These are phyloP conservation scores for Cudoniella acicularis DNA, from an alignment of 495 filamentous ascomycete species.

Conservation along the genomic window DNA sequence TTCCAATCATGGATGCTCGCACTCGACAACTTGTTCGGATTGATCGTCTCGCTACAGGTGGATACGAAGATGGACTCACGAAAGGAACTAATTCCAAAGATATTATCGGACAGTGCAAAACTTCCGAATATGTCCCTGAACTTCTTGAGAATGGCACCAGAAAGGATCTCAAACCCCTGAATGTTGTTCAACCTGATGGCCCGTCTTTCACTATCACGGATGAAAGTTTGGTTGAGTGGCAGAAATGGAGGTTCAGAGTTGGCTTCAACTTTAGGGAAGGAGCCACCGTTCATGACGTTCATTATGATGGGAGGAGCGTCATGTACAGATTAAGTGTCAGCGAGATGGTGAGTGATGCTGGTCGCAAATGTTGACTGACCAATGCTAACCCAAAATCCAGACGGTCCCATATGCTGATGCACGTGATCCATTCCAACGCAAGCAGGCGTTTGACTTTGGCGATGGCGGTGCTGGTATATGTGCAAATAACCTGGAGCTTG, in stretches of 20 bases:
- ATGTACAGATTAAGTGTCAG: constrained; percentile 66
- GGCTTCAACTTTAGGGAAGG: constrained; percentile 74
- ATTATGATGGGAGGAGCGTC: constrained; percentile 62
- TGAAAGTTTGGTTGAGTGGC: constrained; percentile 55
- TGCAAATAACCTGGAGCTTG: constrained; percentile 62
- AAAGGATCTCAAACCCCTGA: constrained; percentile 47
- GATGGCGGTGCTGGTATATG: constrained; percentile 62
- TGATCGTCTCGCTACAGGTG: constrained; percentile 50
- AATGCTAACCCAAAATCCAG: too few relatives aligned
- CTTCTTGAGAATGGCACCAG: constrained; percentile 40
- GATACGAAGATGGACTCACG: constrained; percentile 32
- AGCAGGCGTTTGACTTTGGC: constrained; percentile 71
- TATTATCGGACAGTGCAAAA: constrained; percentile 8
- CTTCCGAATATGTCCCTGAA: constrained; percentile 62
- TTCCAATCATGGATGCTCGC: constrained; percentile 44
- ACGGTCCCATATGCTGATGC: constrained; percentile 75
- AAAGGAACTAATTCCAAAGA: constrained; percentile 4
- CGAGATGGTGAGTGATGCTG: constrained; percentile 72
- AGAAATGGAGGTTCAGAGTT: constrained; percentile 68
- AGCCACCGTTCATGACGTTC: constrained; percentile 63
- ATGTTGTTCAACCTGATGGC: constrained; percentile 49
- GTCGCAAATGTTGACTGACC: too few relatives aligned
- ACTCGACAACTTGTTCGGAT: constrained; percentile 48
- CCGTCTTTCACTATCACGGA: constrained; percentile 45
- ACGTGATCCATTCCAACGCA: constrained; percentile 66